These are phyloP conservation scores for Xylaria bambusicola DNA, from an alignment of 495 filamentous ascomycete genomes.

Conservation along the genomic window DNA sequence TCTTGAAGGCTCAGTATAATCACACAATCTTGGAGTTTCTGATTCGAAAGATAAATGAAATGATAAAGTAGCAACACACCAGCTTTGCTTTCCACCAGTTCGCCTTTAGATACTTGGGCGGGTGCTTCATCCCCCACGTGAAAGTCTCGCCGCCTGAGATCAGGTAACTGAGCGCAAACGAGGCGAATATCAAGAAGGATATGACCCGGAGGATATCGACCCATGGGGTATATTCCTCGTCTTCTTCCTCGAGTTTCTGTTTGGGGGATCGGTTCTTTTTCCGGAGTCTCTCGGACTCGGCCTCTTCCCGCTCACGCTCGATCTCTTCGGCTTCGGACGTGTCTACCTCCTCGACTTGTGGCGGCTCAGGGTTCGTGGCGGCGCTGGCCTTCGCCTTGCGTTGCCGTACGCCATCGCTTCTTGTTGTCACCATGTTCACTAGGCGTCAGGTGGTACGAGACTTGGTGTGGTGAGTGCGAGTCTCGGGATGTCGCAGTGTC, in stretches of 20 bases:
- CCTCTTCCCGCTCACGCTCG: slow-evolving; percentile 23
- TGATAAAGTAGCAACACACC: slow-evolving; percentile 43
- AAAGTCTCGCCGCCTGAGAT: slow-evolving; percentile 70
- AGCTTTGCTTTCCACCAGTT: slow-evolving; percentile 64
- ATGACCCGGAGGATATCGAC: slow-evolving; percentile 78
- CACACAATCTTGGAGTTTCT: background rate
- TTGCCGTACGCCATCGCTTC: slow-evolving; percentile 30
- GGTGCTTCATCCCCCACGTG: slow-evolving; percentile 54
- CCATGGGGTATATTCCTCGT: slow-evolving; percentile 41
- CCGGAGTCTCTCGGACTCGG: slow-evolving; percentile 19
- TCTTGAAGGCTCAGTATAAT: too few relatives aligned
- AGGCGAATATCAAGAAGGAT: slow-evolving; percentile 67
- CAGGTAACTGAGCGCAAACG: slow-evolving; percentile 74
- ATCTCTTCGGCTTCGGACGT: slow-evolving; percentile 32
- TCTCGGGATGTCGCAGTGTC: too few relatives aligned
- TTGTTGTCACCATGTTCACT: slow-evolving; percentile 18
- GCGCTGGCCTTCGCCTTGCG: slow-evolving; percentile 26
- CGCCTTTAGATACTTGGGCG: slow-evolving; percentile 67
- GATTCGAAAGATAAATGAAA: background rate
- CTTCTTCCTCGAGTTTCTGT: slow-evolving; percentile 45
- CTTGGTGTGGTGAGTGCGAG: too few relatives aligned
- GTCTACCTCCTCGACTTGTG: slow-evolving; percentile 29
- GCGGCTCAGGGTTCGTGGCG: slow-evolving; percentile 10
- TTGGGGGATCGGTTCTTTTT: slow-evolving; percentile 26
- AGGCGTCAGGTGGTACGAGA: too few relatives aligned